A percentile compares a stretch with the other conserved stretches of the same genome.
phyloP scores from a whole-genome alignment of 768 basidiomycete genomes.

The Mycena pura region DNA sequence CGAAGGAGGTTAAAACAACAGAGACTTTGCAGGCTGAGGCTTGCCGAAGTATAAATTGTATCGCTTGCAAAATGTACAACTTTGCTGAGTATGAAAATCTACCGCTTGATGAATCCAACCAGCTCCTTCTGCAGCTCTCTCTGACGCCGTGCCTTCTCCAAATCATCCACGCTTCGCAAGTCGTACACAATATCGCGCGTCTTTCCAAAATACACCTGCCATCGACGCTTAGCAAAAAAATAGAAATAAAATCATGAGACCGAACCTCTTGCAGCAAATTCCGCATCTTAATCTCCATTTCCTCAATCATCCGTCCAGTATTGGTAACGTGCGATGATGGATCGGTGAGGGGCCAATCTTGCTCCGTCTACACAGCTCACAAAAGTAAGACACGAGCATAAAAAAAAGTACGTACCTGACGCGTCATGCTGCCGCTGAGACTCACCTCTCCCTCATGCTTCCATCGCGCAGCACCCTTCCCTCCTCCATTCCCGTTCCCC shows the following conservation, averaged over 20 bases:
- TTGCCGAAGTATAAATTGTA: too few species aligned
- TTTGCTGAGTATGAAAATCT: too few species aligned
- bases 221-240: slow-evolving; percentile 7
- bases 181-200: slow-evolving; percentile 95
- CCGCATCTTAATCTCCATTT: slow-evolving; percentile 99
- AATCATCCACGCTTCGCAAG: slow-evolving; percentile 84
- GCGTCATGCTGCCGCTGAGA: slow-evolving; percentile 95
- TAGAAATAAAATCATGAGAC: neutral
- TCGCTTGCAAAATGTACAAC: too few species aligned
- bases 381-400: slow-evolving; percentile 11
- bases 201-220: slow-evolving; percentile 92
- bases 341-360: slow-evolving; percentile 85
- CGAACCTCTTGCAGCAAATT: slow-evolving; percentile 88
- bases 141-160: slow-evolving; percentile 81
- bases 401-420: slow-evolving; percentile 69
- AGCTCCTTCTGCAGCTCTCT: slow-evolving; percentile 91
- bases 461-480: slow-evolving; percentile 49
- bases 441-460: slow-evolving; percentile 79
- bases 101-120: slow-evolving; percentile 84
- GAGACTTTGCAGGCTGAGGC: too few species aligned
- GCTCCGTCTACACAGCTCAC: slow-evolving; percentile 66
- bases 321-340: slow-evolving; percentile 88
- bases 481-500: slow-evolving; percentile 47
- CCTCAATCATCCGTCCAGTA: slow-evolving; percentile 95
- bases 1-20: too few species aligned